Base-by-base conservation (phyloP, 129 eudicot genomes). In the Dittrichia graveolens region DNA sequence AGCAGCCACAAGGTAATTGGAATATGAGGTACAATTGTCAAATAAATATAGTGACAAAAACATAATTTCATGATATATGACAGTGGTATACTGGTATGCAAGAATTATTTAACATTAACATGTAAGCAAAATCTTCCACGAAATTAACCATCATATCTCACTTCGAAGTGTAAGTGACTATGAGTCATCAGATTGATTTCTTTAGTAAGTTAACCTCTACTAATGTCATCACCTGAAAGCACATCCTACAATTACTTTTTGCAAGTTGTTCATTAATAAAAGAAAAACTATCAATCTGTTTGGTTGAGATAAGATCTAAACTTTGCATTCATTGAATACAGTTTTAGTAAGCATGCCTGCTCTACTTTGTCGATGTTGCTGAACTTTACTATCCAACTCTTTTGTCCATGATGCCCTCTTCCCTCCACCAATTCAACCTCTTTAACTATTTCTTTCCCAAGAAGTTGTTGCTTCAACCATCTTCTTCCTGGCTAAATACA, bases 401-500 rank as follows among this genome's bases (percentile, higher is more conserved):
- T 87, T 55, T 85, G 81, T 65, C 93, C 92, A 49, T 91, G 85
- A 72, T 82, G 86, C 52, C 88, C 96, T 75, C 96, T 80, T 72
- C 98, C 98, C 78, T 81, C 89, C 66, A 82, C 77, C 71, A 90
- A 85, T 49, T 83, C 90, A 64, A 90, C 84, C 78, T 90, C 98
- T 82, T 82, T 82, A 77, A 90, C 59, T 42, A 72, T 76, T 24
- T 94, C 95, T 75, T 15, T 84, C 55, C 98, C 98, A 45, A 79
- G 80, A 61, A 79, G 49, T 68, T 75, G 83, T 77, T 83, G 92
- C 80, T 85, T 84, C 79, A 94, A 79, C 98, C 98, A 94, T 82
- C 98, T 88, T 79, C 66, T 94, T 72, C 98, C 98, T 24, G 95
- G 96, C 98, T 94, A 86, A 64, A 82, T 71, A 67, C 71, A 75